phyloP scores from a whole-genome alignment of 495 filamentous ascomycete species.

The Xylaria flabelliformis region DNA sequence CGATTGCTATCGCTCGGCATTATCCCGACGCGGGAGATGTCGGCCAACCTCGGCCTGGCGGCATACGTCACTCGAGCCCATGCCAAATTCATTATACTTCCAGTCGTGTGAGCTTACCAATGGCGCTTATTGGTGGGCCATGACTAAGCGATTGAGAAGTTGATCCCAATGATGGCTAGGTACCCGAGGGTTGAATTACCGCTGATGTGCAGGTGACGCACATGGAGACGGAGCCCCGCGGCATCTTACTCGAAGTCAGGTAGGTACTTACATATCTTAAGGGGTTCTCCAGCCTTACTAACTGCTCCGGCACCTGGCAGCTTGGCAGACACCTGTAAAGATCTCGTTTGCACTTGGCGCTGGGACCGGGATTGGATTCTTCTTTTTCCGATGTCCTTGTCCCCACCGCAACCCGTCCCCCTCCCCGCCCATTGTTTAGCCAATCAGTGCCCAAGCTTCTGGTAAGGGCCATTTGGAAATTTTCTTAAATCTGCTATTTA shows the following conservation, averaged over 20 bases:
- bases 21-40: slow-evolving; percentile 36
- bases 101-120: slow-evolving; percentile 4
- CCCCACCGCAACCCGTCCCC: not conserved
- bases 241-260: not conserved
- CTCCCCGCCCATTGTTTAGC: not conserved
- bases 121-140: slow-evolving; percentile 16
- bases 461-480: slow-evolving; percentile 30
- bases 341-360: not conserved
- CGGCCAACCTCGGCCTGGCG: slow-evolving; percentile 36
- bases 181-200: not conserved
- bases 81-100: slow-evolving; percentile 1
- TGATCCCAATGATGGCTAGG: slow-evolving; percentile 2
- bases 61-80: slow-evolving; percentile 27
- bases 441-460: slow-evolving; percentile 13
- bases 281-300: not conserved
- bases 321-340: not conserved
- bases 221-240: not conserved
- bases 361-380: not conserved
- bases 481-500: slow-evolving; percentile 31
- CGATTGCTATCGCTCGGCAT: slow-evolving; percentile 18
- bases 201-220: slow-evolving; percentile 21
- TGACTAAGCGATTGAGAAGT: slow-evolving; percentile 10
- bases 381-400: slow-evolving; percentile 29
- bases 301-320: not conserved
- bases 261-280: not conserved